phyloP scores from a whole-genome alignment of 164 flowering plant species.

The Warburgia ugandensis region DNA sequence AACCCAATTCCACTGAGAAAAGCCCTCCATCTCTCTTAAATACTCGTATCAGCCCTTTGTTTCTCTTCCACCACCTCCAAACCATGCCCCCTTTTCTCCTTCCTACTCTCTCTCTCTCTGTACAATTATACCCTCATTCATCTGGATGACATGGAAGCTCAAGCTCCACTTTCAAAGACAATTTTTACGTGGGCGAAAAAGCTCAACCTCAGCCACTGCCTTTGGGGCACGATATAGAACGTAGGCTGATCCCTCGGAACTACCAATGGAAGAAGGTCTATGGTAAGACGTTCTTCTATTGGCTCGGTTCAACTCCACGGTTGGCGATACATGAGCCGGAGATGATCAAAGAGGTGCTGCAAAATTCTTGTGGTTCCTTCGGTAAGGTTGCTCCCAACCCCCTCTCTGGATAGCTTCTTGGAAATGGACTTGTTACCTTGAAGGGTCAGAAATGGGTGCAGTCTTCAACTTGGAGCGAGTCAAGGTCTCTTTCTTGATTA shows the following conservation, averaged over 20 bases:
- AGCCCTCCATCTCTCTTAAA: no score
- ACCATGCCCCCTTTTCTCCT: no score
- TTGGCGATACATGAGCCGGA: no score
- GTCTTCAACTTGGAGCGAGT: conserved; percentile 14
- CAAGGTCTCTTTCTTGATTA: conserved; percentile 5
- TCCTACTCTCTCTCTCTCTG: neutral
- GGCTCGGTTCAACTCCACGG: conserved; percentile 14
- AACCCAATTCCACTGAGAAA: no score
- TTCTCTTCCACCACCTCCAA: no score
- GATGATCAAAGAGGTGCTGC: no score
- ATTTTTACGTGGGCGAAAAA: conserved; percentile 1
- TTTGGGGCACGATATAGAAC: conserved; percentile 1
- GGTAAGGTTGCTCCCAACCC: conserved; percentile 6
- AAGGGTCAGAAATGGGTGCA: conserved; percentile 13
- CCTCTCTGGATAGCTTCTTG: conserved; percentile 8
- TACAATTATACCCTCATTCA: neutral
- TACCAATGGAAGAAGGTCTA: conserved; percentile 8
- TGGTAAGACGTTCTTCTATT: conserved; percentile 13
- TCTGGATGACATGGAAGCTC: conserved; percentile 12
- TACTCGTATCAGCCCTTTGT: no score
- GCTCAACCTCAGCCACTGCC: conserved; percentile 7
- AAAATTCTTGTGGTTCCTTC: conserved; percentile 9
- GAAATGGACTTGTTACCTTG: conserved; percentile 10
- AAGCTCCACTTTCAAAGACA: conserved; percentile 8
- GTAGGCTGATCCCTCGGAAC: conserved; percentile 8